Base-by-base conservation (phyloP, 2,329 filamentous ascomycete species). In the Phyllosticta citribraziliensis region DNA sequence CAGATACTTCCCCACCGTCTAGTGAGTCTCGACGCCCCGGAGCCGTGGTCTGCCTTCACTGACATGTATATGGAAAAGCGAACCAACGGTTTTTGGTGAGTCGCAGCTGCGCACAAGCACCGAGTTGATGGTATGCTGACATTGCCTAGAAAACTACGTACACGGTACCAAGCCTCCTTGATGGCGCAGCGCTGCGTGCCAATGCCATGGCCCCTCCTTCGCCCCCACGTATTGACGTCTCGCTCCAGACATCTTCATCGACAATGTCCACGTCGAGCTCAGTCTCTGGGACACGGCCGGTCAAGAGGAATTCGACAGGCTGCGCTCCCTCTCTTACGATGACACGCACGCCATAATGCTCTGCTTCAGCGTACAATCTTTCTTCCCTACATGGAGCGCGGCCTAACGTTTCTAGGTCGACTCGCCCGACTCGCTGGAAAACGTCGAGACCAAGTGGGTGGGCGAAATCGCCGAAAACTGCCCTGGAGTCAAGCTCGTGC, bases 341-440 rank as follows among this genome's bases (percentile, higher is more conserved):
- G 94, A 99, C 73, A 99, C 94, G 58, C 94, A 99, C 72, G 86
- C 95, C 53, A 96, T 99, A 70, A 97, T 99, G 88, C 89, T 99
- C 67, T 99, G 94, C 80, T 99, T 97, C 78, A 94, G 89, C 69
- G 73, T 72, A 70, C n/a, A 22, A 22, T 27, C 50, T 33, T 50
- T 22, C 27, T 12, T 27, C 19, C 40, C 9, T 24, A 14, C 25
- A 17, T 8, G 9, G 1, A 10, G 10, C 52, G 17, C 52, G 19
- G 8, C 20, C 20, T 17, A 17, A 33, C 22, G 47, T 19, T 19
- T 11, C 55, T 63, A 84, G 82, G 82, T 97, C 73, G 94, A 99
- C 76, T 96, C 90, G 73, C 91, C 88, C 67, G 92, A 97, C 75
- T 97, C 92, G 2, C 85, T 99, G 64, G 94, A 99, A 75, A 99